A percentile compares a stretch with the other conserved stretches of the same genome.
phyloP scores from a whole-genome alignment of 306 rosid species.

The Fagus crenata region DNA sequence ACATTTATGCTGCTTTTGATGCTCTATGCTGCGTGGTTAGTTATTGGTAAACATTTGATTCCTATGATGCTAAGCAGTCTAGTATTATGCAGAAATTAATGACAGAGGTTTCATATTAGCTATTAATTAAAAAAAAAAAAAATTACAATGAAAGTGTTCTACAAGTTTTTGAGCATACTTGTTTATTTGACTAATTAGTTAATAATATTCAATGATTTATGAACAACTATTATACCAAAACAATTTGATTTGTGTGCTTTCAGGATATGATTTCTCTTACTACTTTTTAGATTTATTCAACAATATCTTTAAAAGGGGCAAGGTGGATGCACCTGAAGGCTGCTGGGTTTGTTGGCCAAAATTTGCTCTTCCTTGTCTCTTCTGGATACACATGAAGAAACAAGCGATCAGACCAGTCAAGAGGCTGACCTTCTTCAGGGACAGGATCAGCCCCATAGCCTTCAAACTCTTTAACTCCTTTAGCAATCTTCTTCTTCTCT shows the following conservation, averaged over 20 bases:
- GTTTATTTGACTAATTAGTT: background rate
- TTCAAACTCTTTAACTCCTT: slow-evolving; percentile 32
- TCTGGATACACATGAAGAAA: slow-evolving; percentile 32
- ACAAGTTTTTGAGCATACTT: background rate
- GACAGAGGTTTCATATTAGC: too few species aligned
- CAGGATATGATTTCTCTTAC: background rate
- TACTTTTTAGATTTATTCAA: background rate
- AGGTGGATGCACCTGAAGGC: slow-evolving; percentile 33
- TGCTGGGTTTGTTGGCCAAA: slow-evolving; percentile 41
- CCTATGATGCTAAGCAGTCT: too few species aligned
- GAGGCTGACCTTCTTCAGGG: slow-evolving; percentile 37
- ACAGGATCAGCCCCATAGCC: slow-evolving; percentile 45
- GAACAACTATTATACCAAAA: background rate
- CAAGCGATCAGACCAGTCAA: slow-evolving; percentile 49
- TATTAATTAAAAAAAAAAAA: too few species aligned
- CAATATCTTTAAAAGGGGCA: background rate
- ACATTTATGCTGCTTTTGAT: too few species aligned
- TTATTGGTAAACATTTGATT: too few species aligned
- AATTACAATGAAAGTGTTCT: background rate
- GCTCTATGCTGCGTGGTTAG: too few species aligned
- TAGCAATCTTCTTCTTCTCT: slow-evolving; percentile 25
- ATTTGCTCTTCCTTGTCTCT: slow-evolving; percentile 16
- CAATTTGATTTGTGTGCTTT: background rate
- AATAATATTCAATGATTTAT: background rate
- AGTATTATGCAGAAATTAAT: too few species aligned